Percentiles rank a stretch among this genome's conserved stretches.
These are phyloP conservation scores for Didymellaceae sp. DNA, from an alignment of 2,329 filamentous ascomycete species.

Conservation along the genomic window DNA sequence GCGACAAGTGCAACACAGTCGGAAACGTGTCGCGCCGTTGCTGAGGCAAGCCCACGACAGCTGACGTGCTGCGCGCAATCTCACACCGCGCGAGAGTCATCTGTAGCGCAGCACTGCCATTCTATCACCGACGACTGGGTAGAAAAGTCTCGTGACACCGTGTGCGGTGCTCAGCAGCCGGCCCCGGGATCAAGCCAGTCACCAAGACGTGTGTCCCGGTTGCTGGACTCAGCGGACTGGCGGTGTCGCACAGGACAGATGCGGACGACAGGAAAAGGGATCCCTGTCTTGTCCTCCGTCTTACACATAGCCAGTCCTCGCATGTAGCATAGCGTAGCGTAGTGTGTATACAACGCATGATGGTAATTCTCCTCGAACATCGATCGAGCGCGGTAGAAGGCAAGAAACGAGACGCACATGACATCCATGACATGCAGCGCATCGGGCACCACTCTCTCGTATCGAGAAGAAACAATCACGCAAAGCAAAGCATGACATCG, in stretches of 20 bases:
- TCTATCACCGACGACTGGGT: background rate
- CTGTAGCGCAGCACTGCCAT: background rate
- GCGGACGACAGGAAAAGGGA: background rate
- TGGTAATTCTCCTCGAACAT: background rate
- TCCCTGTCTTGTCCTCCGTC: background rate
- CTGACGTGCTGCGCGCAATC: constrained; percentile 5
- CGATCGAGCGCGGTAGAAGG: background rate
- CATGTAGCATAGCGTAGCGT: background rate
- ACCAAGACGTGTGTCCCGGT: background rate
- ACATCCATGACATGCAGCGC: background rate
- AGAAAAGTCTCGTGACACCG: constrained; percentile 10
- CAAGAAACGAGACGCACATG: too few species aligned
- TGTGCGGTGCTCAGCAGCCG: background rate
- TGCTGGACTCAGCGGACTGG: constrained; percentile 10
- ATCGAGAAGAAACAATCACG: too few species aligned
- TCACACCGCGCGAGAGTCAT: background rate
- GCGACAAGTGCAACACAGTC: constrained; percentile 62
- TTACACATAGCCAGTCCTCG: too few species aligned
- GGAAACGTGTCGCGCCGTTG: constrained; percentile 69
- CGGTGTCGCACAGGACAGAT: constrained; percentile 10
- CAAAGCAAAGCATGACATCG: too few species aligned
- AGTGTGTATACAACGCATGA: constrained; percentile 12
- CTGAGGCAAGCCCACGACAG: constrained; percentile 55
- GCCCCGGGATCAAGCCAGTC: constrained; percentile 2
- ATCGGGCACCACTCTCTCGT: background rate